Base-by-base conservation (phyloP, 345 rosid species). In the Carallia brachiata region DNA sequence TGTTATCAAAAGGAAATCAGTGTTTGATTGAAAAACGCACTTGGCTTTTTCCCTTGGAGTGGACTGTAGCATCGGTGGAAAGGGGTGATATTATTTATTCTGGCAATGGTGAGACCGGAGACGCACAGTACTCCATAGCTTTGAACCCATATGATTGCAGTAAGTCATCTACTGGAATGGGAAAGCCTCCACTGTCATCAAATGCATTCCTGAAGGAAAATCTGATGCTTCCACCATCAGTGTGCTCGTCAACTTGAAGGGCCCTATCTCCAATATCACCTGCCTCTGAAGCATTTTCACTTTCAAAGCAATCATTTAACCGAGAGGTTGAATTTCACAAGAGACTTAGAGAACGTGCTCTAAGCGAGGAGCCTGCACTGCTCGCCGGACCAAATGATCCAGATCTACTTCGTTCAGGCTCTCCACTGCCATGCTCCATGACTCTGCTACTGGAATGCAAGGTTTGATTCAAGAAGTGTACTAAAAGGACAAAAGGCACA, bases 251-350 rank as follows among this genome's bases (percentile, higher is more conserved):
- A 66, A 90, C 82, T n/a, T 70, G 79, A 71, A 89, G 88, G 28
- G 84, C 92, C 44, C 90, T 88, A 77, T 88, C 94, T 34, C 98
- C 98, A 57, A 84, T 84, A 81, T 93, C 98, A 37, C 97, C 98
- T 1, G 93, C 97, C 85, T 90, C 92, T 12, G 98, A 90, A 73
- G 84, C 98, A 68, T 62, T 75, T 84, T 85, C 87, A 52, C 83
- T 84, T 69, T 84, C 87, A 54, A 63, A 66, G 55, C 71, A 88
- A 83, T 86, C 88, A 77, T 79, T 81, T 13, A 67, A 37, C 7
- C 74, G 65, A 48, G 65, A 71, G 36, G 82, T 65, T 66, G 68
- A 23, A 31, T 58, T 68, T 32, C 82, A 74, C 50, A 88, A 78
- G 71, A 85, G 71, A 47, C 79, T 81, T 36, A 80, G 19, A 23